Conservation (phyloP, 257 asterid species). For the Primulina eburnea region DNA sequence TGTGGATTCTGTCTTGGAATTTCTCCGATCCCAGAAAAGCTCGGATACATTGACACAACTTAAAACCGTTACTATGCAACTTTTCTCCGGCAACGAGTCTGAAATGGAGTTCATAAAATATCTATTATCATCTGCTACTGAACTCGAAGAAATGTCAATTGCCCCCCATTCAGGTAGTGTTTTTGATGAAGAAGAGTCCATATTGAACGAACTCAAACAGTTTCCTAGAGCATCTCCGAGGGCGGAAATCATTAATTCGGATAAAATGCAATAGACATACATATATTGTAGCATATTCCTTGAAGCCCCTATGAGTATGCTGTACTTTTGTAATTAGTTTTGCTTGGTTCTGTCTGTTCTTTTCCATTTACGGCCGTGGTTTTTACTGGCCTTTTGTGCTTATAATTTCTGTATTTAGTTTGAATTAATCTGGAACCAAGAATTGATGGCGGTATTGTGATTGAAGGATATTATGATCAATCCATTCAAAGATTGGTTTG, state of each 20-base stretch:
- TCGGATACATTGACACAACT: slow-evolving; percentile 41
- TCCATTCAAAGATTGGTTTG: neutral
- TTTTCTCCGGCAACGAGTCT: slow-evolving; percentile 50
- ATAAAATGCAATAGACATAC: slow-evolving; percentile 21
- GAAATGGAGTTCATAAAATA: slow-evolving; percentile 62
- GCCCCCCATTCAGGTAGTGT: slow-evolving; percentile 33
- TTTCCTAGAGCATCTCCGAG: slow-evolving; percentile 45
- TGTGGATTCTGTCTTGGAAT: slow-evolving; percentile 48
- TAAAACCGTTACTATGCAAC: slow-evolving; percentile 42
- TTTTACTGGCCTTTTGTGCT: neutral
- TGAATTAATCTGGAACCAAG: neutral
- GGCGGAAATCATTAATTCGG: slow-evolving; percentile 42
- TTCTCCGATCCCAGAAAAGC: slow-evolving; percentile 40
- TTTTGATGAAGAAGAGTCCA: slow-evolving; percentile 42
- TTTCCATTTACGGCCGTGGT: neutral
- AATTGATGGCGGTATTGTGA: neutral
- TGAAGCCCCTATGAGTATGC: neutral
- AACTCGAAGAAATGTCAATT: slow-evolving; percentile 48
- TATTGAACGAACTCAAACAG: slow-evolving; percentile 45
- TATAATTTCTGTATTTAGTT: neutral
- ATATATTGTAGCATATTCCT: slow-evolving; percentile 1
- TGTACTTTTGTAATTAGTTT: slow-evolving; percentile 13
- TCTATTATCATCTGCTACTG: slow-evolving; percentile 48
- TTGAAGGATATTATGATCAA: neutral
- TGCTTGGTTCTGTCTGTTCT: neutral